Evolutionary conservation across 2,329 filamentous ascomycete genomes (phyloP).

Genomic region (Beauveria pseudobassiana): DNA sequence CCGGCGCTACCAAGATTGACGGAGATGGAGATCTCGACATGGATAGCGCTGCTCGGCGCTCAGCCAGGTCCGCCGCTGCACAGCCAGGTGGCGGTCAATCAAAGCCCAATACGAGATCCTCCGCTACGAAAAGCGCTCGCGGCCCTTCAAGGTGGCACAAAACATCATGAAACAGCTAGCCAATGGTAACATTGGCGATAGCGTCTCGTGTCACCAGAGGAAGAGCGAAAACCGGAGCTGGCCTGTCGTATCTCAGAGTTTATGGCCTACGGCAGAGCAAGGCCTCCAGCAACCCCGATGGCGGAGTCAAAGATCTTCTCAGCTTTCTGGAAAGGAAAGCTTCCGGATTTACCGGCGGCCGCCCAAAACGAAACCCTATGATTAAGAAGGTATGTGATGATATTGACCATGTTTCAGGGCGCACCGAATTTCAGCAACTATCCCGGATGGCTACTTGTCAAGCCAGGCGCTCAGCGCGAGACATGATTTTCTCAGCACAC

Average conservation of each 20-base stretch:
- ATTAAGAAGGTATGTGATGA: constrained; percentile 69
- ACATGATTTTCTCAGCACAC: constrained; percentile 40
- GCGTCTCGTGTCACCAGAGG: constrained; percentile 26
- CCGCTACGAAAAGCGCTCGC: constrained; percentile 17
- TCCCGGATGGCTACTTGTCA: constrained; percentile 2
- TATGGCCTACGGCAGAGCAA: constrained; percentile 62
- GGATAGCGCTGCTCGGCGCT: constrained; percentile 33
- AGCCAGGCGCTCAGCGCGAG: constrained; percentile 29
- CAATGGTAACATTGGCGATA: constrained; percentile 25
- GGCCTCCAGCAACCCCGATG: constrained; percentile 57
- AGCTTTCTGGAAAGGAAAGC: constrained; percentile 67
- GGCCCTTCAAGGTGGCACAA: constrained; percentile 31
- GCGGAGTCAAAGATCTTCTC: constrained; percentile 57
- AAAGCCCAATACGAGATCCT: constrained; percentile 23
- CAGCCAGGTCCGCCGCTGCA: constrained; percentile 24
- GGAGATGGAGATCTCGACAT: constrained; percentile 55
- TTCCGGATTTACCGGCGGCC: constrained; percentile 40
- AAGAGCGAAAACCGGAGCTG: constrained; percentile 18
- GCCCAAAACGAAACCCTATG: constrained; percentile 44
- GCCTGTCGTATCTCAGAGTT: constrained; percentile 38
- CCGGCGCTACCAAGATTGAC: constrained; percentile 33
- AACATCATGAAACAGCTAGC: constrained; percentile 36
- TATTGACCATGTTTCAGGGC: constrained; percentile 26
- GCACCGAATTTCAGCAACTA: constrained; percentile 39
- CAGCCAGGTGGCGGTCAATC: constrained; percentile 19